Conservation (phyloP, 2,329 filamentous ascomycete species). For the Talaromyces islandicus region DNA sequence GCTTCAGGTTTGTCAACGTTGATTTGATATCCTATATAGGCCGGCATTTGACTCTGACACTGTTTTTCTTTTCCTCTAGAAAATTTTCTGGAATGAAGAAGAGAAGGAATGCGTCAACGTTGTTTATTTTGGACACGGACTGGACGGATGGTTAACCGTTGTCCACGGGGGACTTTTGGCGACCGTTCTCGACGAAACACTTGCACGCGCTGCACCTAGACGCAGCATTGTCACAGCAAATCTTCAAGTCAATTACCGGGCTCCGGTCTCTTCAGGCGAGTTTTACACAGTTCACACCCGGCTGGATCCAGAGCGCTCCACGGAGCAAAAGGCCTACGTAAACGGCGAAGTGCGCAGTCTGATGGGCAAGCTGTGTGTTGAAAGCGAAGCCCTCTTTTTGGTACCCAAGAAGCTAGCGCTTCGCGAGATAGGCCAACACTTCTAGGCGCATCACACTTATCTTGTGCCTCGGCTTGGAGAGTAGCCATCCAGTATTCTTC, state of each 20-base stretch:
- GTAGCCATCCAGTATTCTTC: neutral
- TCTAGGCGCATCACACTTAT: conserved; percentile 19
- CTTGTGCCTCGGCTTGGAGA: neutral
- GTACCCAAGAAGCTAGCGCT: conserved; percentile 48
- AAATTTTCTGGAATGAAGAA: conserved; percentile 57
- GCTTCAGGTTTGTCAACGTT: conserved; percentile 34
- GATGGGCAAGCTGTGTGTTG: conserved; percentile 53
- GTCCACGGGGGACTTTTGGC: conserved; percentile 67
- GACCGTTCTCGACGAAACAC: conserved; percentile 63
- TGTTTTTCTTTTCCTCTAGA: conserved; percentile 37
- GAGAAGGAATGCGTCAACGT: conserved; percentile 57
- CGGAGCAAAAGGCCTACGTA: conserved; percentile 33
- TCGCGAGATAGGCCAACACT: conserved; percentile 33
- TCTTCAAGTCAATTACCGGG: conserved; percentile 57
- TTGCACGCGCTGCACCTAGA: conserved; percentile 56
- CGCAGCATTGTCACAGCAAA: conserved; percentile 52
- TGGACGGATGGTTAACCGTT: conserved; percentile 65
- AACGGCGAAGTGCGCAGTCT: conserved; percentile 28
- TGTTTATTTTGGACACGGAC: conserved; percentile 60
- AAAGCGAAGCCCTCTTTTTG: conserved; percentile 54
- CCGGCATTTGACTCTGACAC: neutral
- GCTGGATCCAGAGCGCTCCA: conserved; percentile 36
- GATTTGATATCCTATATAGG: neutral
- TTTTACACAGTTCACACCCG: conserved; percentile 57
- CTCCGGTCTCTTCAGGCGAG: conserved; percentile 52